These are phyloP conservation scores for Cardamine occulta DNA, from an alignment of 345 rosid species.

Conservation along the genomic window DNA sequence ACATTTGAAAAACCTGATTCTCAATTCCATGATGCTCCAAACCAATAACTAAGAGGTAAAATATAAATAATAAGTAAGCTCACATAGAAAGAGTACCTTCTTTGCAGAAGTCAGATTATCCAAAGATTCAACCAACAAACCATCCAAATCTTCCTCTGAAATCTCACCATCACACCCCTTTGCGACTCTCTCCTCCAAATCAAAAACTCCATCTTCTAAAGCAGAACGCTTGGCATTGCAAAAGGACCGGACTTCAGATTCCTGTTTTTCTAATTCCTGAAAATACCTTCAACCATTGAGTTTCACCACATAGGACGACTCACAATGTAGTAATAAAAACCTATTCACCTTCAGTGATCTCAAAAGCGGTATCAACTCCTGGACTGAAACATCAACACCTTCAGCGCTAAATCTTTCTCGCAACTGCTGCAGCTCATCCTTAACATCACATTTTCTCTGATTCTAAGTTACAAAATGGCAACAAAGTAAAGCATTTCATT, in stretches of 20 bases:
- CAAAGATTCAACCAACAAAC: conserved; percentile 46
- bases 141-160: conserved; percentile 48
- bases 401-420: conserved; percentile 47
- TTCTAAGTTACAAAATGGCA: conserved; percentile 43
- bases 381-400: conserved; percentile 46
- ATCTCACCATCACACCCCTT: conserved; percentile 44
- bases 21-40: conserved; percentile 14
- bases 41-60: conserved; percentile 17
- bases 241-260: conserved; percentile 49
- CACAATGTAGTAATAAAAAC: background rate
- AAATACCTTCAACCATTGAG: conserved; percentile 14
- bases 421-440: conserved; percentile 46
- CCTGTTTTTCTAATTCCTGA: conserved; percentile 62
- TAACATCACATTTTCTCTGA: conserved; percentile 46
- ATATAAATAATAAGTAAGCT: background rate
- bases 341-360: conserved; percentile 53
- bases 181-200: conserved; percentile 55
- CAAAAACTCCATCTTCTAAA: conserved; percentile 51
- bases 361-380: conserved; percentile 52
- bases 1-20: background rate
- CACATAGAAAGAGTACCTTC: conserved; percentile 45
- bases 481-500: conserved; percentile 18
- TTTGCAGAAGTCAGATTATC: conserved; percentile 58
- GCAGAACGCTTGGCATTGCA: conserved; percentile 48
- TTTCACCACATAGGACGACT: background rate